Conservation (phyloP, 139 green algal species). For the Spirogloea muscicola region DNA sequence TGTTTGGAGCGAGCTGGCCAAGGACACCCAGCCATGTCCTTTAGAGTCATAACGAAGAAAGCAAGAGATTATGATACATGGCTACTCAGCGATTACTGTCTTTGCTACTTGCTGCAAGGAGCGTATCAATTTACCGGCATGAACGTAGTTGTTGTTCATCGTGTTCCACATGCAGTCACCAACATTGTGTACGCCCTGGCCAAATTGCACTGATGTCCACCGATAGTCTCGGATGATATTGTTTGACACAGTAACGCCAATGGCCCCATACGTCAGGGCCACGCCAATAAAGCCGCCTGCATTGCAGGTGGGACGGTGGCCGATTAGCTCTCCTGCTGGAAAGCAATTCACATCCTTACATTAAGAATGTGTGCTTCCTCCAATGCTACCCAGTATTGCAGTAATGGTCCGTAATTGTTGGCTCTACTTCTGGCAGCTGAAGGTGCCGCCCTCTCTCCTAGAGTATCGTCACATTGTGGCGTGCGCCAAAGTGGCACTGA, state of each 20-base stretch:
- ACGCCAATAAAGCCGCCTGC: background rate
- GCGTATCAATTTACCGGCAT: too few species aligned
- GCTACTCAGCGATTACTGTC: too few species aligned
- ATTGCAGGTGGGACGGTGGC: background rate
- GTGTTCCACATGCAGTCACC: constrained; percentile 8
- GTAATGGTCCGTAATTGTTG: background rate
- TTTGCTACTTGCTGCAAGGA: too few species aligned
- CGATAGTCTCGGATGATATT: constrained; percentile 21
- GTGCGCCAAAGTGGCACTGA: too few species aligned
- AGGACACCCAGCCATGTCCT: too few species aligned
- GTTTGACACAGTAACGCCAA: constrained; percentile 16
- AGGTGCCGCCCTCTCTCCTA: background rate
- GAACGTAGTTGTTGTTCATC: constrained; percentile 6
- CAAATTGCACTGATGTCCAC: background rate
- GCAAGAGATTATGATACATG: too few species aligned
- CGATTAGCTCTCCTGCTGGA: background rate
- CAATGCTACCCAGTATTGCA: background rate
- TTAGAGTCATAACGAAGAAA: too few species aligned
- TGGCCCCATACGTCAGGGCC: background rate
- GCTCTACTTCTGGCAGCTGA: background rate
- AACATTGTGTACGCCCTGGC: constrained; percentile 5
- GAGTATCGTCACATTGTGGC: too few species aligned
- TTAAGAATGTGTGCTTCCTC: background rate
- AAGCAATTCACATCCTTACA: background rate
- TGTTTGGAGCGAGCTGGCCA: too few species aligned